These are phyloP conservation scores for Syzygium oleosum DNA, from an alignment of 345 rosid genomes.

Conservation along the genomic window DNA sequence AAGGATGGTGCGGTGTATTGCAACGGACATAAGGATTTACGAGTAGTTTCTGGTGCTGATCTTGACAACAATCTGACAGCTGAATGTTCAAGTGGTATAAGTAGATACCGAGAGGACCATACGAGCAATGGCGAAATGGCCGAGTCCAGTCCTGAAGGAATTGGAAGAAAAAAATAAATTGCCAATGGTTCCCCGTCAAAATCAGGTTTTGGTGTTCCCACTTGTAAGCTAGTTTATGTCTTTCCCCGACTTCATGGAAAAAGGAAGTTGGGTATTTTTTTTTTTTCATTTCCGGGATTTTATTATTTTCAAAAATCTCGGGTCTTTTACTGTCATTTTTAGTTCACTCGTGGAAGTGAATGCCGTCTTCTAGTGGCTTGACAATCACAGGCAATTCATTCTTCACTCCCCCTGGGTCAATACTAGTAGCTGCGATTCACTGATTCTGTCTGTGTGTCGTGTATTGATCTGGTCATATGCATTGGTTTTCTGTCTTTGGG, in stretches of 20 bases:
- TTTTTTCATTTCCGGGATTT: slow-evolving; percentile 17
- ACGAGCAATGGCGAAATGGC: not conserved
- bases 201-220: not conserved
- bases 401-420: not conserved
- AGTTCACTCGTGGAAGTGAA: not conserved
- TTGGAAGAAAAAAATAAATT: not conserved
- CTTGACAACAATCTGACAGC: not conserved
- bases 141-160: not conserved
- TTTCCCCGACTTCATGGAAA: slow-evolving; percentile 9
- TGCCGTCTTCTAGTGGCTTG: not conserved
- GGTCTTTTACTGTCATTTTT: not conserved
- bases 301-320: slow-evolving; percentile 38
- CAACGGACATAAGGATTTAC: not conserved
- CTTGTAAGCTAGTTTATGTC: slow-evolving; percentile 2
- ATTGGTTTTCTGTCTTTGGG: not conserved
- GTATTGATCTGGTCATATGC: not conserved
- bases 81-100: not conserved
- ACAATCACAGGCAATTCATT: not conserved
- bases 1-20: not conserved
- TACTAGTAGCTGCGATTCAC: not conserved
- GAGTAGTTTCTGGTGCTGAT: not conserved
- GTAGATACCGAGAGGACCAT: not conserved
- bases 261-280: not conserved
- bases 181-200: not conserved
- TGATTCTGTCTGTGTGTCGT: not conserved